A percentile compares a stretch with the other conserved stretches of the same genome.
These are phyloP conservation scores for Secale cereale DNA, from an alignment of 176 grass and related monocot genomes.

Conservation along the genomic window DNA sequence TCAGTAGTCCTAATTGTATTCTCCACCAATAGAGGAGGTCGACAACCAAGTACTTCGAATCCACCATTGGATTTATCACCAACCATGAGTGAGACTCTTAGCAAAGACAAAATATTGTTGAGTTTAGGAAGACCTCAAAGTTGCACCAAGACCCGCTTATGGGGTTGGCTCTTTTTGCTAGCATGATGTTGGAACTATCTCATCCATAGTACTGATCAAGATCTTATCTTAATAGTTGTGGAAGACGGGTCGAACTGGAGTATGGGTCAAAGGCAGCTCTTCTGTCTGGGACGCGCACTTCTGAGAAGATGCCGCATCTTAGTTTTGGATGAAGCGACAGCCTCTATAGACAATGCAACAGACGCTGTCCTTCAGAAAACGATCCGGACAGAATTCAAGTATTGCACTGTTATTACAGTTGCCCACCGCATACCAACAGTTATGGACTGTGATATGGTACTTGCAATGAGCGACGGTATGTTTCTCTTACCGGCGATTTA, in stretches of 20 bases:
- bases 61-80: too few species aligned
- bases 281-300: conserved; percentile 81
- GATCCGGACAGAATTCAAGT: conserved; percentile 66
- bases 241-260: conserved; percentile 96
- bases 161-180: not conserved
- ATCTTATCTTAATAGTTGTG: conserved; percentile 40
- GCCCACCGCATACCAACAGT: conserved; percentile 84
- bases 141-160: too few species aligned
- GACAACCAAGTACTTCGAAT: too few species aligned
- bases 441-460: conserved; percentile 80
- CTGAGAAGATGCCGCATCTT: conserved; percentile 34
- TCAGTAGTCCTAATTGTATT: too few species aligned
- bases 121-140: too few species aligned
- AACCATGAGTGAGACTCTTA: too few species aligned
- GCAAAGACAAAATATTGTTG: too few species aligned
- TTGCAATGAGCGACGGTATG: conserved; percentile 75
- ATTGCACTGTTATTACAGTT: conserved; percentile 80
- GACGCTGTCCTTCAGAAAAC: conserved; percentile 89
- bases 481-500: not conserved
- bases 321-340: conserved; percentile 85
- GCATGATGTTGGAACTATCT: not conserved
- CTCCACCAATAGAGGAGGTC: too few species aligned
- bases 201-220: not conserved
- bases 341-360: conserved; percentile 88
- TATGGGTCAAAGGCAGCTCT: conserved; percentile 94